Base-by-base conservation (phyloP, 108 stramenopile genomes). In the Aureococcus anophagefferens region DNA sequence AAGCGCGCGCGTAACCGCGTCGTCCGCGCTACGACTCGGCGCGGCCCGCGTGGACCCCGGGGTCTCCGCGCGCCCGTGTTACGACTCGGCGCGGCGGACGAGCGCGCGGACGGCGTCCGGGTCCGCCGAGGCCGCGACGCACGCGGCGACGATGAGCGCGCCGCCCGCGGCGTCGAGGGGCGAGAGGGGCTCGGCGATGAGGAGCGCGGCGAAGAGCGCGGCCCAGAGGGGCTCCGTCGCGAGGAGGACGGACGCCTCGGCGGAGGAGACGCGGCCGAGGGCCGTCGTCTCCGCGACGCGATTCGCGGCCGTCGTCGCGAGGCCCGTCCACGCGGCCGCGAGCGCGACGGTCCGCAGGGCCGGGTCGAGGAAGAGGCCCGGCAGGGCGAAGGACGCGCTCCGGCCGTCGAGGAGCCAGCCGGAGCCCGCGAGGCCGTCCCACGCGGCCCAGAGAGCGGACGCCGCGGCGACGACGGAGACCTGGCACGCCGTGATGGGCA, bases 151-250 rank as follows among this genome's bases (percentile, higher is more conserved):
- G 62, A 89, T 85, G 18, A 85, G 67, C 0, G 67, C 75, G 51
- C 85, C 86, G 1, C 88, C 88, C 0, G 81, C 78, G 31, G 64
- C 69, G 69, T 89, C 86, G 46, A 77, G 73, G 0, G 68, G n/a
- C 31, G 79, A 76, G 64, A 89, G 79, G 18, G 69, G 46, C 46
- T 84, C 81, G 30, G 67, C 62, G 14, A 87, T 62, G 44, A 80
- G 73, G 17, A 83, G 30, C 7, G 80, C 67, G 16, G 84, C 85
- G 75, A 89, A 88, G 0, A 83, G 67, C 28, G 87, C 85, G 9
- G 87, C 89, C 87, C 87, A 89, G n/a, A 89, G 59, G 0, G 89
- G 87, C 68, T 89, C 89, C 14, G 84, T 86, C 5, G 87, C 85
- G 70, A 89, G 72, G 33, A 89, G 78, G 29, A 89, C 89, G 30